Base-by-base conservation (phyloP, 2,329 filamentous ascomycete species). In the Pestalotiopsis sp. region DNA sequence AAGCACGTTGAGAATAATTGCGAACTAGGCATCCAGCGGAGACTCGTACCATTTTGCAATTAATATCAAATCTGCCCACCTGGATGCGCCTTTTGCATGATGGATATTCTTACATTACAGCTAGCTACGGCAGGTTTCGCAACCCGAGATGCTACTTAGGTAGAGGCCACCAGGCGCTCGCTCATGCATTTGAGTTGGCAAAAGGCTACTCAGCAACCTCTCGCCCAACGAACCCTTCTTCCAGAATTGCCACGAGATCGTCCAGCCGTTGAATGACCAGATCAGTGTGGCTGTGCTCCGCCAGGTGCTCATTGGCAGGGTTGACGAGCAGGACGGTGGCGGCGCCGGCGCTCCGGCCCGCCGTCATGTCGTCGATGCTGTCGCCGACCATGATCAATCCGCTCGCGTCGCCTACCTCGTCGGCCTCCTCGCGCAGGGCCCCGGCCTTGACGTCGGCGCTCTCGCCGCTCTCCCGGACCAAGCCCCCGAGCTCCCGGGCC, bases 351-450 rank as follows among this genome's bases (percentile, higher is more conserved):
- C 85, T 86, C 69, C 91, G 88, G 0, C 96, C 95, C 0, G 95
- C 94, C 7, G 91, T 93, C 89, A 98, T 97, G 78, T 99, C 96
- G 78, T 98, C 96, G 67, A 97, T 89, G 17, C 91, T 94, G 77
- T 95, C 93, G 4, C 93, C 93, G 25, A 91, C 89, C 89, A 91
- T 91, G 73, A 90, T 88, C 57, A 90, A 75, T 5, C 78, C 79
- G 57, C 81, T 85, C 2, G 83, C 87, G 69, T 88, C 86, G 11
- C 85, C 85, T 0, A 87, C 83, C n/a, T 58, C 27, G 38, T 23
- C 41, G 39, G 57, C 20, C 23, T 61, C 25, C 52, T 20, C 23
- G 12, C 17, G 17, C 62, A 70, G 62, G 3, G 73, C 77, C 0
- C 72, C 74, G 23, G 68, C 70, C 59, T 69, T 75, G 61, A 74